Base-by-base conservation (phyloP, 1,284 basidiomycete species). In the Stereum hirsutum region DNA sequence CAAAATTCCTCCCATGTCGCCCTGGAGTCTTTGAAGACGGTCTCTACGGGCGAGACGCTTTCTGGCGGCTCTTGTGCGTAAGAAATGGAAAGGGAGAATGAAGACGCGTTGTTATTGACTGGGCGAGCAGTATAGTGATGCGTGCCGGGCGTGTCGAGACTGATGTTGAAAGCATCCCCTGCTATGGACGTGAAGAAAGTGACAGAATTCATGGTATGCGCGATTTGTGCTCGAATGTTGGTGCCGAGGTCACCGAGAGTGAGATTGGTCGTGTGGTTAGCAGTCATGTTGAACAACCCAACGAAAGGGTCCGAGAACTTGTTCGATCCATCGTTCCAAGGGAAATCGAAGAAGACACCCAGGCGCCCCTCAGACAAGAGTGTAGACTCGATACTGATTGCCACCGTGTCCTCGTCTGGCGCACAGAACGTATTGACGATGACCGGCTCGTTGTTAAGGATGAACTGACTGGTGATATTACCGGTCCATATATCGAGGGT, bases 271-370 rank as follows among this genome's bases (percentile, higher is more conserved):
- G 69, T 72, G 48, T 78, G 75, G 37, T 67, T 70, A 10, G 58
- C 51, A 1, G 70, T 66, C 39, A 60, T 60, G 49, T 72, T 68
- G 60, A 60, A 78, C 15, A 56, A 55, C 1, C 76, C 77, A 0
- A 80, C 77, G 50, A 76, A 77, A 0, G 75, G 76, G 6, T 71
- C 75, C 20, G 65, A 65, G 55, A 78, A 80, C 51, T 78, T 77
- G 17, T 57, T 45, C 32, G 53, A 60, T 4, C 76, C 77, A 48
- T 77, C 75, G 53, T 72, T 73, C 74, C 75, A 80, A 6, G 75
- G 75, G 52, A 75, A 78, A 53, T 80, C 75, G n/a, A 80, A 48
- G 56, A 75, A 78, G 0, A 77, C 17, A 0, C 68, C 72, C 5
- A 77, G 55, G 36, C 57, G 57, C 5, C 66, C 64, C n/a, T 53